Evolutionary conservation across 108 stramenopile genomes (phyloP), one percentile per base, ranked within the genome.

Genomic region (Schizochytrium sp.): DNA sequence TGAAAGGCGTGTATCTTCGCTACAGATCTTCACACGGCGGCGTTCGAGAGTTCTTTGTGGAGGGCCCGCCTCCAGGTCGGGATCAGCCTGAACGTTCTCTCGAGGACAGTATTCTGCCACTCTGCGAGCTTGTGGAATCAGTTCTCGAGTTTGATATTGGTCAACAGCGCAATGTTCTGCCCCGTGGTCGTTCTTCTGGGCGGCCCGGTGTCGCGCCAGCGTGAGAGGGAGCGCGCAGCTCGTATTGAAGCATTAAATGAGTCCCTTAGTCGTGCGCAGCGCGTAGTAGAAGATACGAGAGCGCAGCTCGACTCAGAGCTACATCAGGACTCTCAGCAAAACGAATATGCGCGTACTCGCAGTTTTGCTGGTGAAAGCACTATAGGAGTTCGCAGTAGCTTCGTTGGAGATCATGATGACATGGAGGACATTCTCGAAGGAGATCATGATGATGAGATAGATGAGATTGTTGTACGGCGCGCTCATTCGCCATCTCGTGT

Each of bases 121-220:
- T 83, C 5, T 83, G 76, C 76, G 76, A 83, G 40, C 5, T 83
- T 55, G 5, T 83, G 45, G 76, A 83, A 28, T 47, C 76, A 10
- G 53, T 83, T 42, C 53, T 83, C 1, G 76, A 83, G 28, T 28
- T 19, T 40, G 76, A 83, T 53, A 83, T 53, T 46, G 15, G 72
- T 15, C 19, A 60, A 60, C 59, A n/a, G 28, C 19, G 59, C 19
- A n/a, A 60, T n/a, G 59, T n/a, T n/a, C 59, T 17, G 59, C 19
- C 19, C 59, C 59, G 28, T 60, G 19, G 59, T 2, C 59, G 28
- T 15, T 44, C 28, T 28, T 28, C 28, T 28, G 28, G 28, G 64
- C 64, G 64, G 64, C 10, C 64, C 64, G 64, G 42, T 38, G 64
- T 69, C 64, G 19, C 8, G 42, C 19, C 64, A 69, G 12, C 10